phyloP scores from a whole-genome alignment of 208 protist species.

The Crithidia brevicula region DNA sequence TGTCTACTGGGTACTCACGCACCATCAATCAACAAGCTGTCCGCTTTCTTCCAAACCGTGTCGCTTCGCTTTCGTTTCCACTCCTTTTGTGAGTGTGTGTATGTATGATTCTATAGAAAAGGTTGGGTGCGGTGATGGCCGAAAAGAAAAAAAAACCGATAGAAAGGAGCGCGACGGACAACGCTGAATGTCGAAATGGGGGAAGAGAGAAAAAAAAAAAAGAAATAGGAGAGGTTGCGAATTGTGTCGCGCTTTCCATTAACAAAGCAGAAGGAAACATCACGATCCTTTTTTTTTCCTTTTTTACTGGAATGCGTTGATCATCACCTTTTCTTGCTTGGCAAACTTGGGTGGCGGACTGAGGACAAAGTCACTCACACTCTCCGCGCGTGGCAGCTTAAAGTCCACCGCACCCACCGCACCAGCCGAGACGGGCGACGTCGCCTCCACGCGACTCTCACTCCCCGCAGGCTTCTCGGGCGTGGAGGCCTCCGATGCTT shows the following conservation, averaged over 20 bases:
- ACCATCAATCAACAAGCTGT: too few species aligned
- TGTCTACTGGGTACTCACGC: background rate
- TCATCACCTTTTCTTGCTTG: constrained; percentile 9
- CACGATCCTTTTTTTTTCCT: constrained; percentile 15
- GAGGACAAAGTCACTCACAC: background rate
- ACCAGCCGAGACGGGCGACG: background rate
- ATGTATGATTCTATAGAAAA: too few species aligned
- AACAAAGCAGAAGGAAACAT: background rate
- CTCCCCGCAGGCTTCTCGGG: constrained; percentile 27
- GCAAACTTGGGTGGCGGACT: constrained; percentile 3
- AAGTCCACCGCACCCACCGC: constrained; percentile 9
- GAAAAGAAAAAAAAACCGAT: too few species aligned
- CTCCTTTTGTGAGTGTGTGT: too few species aligned
- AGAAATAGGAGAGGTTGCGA: too few species aligned
- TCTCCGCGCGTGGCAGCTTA: background rate
- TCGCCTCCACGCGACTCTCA: background rate
- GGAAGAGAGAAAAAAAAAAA: background rate
- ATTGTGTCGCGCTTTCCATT: too few species aligned
- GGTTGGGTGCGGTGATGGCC: too few species aligned
- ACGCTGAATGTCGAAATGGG: background rate
- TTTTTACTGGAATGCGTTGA: constrained; percentile 5
- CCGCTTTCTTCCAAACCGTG: too few species aligned
- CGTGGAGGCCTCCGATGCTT: background rate
- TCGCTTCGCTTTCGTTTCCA: too few species aligned
- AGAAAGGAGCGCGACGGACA: too few species aligned